phyloP scores from a whole-genome alignment of 2,329 filamentous ascomycete genomes.

The Fusarium drepaniforme region DNA sequence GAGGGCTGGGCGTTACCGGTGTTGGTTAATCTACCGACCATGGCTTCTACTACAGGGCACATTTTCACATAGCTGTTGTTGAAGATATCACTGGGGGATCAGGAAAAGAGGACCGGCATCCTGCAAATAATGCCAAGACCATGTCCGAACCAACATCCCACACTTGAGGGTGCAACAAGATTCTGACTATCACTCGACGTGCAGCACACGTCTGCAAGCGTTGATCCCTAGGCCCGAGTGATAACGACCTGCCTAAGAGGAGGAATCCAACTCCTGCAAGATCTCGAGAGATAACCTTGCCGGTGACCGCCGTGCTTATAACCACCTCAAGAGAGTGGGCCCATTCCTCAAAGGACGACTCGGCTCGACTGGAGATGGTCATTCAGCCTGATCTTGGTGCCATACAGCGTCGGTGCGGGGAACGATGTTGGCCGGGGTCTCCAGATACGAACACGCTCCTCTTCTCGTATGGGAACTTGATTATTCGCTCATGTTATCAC shows the following conservation, averaged over 20 bases:
- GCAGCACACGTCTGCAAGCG: conserved; percentile 12
- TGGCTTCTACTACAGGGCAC: neutral
- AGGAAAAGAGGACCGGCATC: neutral
- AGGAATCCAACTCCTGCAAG: conserved; percentile 1
- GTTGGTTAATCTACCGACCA: neutral
- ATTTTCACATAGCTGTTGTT: neutral
- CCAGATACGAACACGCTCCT: conserved; percentile 30
- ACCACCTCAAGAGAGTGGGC: neutral
- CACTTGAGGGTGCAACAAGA: conserved; percentile 23
- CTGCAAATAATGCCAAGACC: neutral
- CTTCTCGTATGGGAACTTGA: conserved; percentile 33
- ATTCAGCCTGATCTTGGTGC: conserved; percentile 34
- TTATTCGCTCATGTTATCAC: conserved; percentile 36
- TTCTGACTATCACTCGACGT: neutral
- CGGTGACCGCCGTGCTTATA: neutral
- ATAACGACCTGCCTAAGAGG: neutral
- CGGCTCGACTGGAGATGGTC: conserved; percentile 5
- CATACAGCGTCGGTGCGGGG: conserved; percentile 20
- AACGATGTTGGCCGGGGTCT: conserved; percentile 15
- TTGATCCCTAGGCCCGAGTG: conserved; percentile 17
- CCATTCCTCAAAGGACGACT: conserved; percentile 7
- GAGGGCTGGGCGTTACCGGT: neutral
- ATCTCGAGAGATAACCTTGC: conserved; percentile 12
- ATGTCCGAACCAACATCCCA: conserved; percentile 7
- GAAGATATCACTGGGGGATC: neutral